phyloP scores from a whole-genome alignment of 306 rosid species.

The Casuarina glauca region DNA sequence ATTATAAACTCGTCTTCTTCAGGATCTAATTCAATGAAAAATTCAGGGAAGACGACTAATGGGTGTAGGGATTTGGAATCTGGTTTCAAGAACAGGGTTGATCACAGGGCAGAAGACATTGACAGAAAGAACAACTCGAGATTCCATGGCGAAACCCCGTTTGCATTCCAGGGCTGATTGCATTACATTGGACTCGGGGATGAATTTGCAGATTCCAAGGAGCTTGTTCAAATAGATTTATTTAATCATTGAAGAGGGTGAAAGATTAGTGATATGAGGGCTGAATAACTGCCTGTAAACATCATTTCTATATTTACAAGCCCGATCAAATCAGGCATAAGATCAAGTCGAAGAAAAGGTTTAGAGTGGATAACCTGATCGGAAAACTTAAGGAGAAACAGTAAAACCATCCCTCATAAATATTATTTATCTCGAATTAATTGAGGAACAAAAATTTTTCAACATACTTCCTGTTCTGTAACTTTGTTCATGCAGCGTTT shows the following conservation, averaged over 20 bases:
- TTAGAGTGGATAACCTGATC: neutral
- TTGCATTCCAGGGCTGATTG: too few relatives aligned
- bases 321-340: constrained; percentile 1
- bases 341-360: constrained; percentile 3
- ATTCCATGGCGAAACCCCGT: too few relatives aligned
- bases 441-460: constrained; percentile 49
- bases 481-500: constrained; percentile 28
- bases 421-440: constrained; percentile 50
- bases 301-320: constrained; percentile 4
- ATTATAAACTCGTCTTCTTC: neutral
- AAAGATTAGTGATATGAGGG: constrained; percentile 1
- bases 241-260: constrained; percentile 21
- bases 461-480: constrained; percentile 37
- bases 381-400: constrained; percentile 44
- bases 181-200: constrained; percentile 14
- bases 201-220: constrained; percentile 19
- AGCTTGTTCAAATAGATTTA: constrained; percentile 35
- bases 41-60: neutral
- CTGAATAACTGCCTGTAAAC: constrained; percentile 13
- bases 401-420: constrained; percentile 58
- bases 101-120: too few relatives aligned
- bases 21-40: neutral
- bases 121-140: too few relatives aligned
- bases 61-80: neutral
- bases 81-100: too few relatives aligned